A percentile compares a stretch with the other conserved stretches of the same genome.
phyloP scores from a whole-genome alignment of 2,329 filamentous ascomycete genomes.

The Cytospora piceicola region DNA sequence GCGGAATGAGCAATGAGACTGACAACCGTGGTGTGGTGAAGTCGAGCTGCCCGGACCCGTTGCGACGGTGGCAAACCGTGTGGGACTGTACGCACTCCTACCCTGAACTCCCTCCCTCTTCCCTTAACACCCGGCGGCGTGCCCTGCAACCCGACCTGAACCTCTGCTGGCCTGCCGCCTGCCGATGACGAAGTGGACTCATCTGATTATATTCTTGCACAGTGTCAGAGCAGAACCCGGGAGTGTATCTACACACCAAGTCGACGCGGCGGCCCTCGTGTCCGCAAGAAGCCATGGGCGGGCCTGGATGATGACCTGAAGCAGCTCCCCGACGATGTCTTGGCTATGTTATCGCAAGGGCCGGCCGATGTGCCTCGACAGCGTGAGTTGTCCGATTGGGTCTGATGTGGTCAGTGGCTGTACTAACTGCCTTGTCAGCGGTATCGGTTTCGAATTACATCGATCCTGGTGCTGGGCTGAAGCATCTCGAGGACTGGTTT shows the following conservation, averaged over 20 bases:
- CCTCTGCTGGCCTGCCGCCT: neutral
- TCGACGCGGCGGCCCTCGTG: slow-evolving; percentile 48
- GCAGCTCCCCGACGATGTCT: slow-evolving; percentile 28
- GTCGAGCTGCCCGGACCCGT: slow-evolving; percentile 50
- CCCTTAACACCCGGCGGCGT: neutral
- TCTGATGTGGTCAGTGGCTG: neutral
- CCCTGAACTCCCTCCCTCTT: neutral
- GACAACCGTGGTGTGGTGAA: slow-evolving; percentile 33
- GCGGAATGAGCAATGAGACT: neutral
- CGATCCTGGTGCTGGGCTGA: slow-evolving; percentile 53
- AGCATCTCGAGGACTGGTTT: slow-evolving; percentile 49
- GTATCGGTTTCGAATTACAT: slow-evolving; percentile 47
- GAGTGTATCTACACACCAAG: slow-evolving; percentile 50
- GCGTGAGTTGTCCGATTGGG: slow-evolving; percentile 35
- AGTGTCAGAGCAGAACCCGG: slow-evolving; percentile 47
- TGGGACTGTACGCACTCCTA: slow-evolving; percentile 44
- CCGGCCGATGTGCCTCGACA: slow-evolving; percentile 39
- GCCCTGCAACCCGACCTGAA: slow-evolving; percentile 10
- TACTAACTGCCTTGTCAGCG: slow-evolving; percentile 34
- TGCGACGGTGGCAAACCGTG: slow-evolving; percentile 52
- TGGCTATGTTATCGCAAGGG: slow-evolving; percentile 34
- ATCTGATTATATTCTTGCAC: neutral
- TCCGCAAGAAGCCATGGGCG: slow-evolving; percentile 44
- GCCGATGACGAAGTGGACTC: slow-evolving; percentile 12
- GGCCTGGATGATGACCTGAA: slow-evolving; percentile 36